Percentiles rank a stretch among this genome's conserved stretches.
Evolutionary conservation across 345 rosid species (phyloP).

Genomic region (Gossypium thurberi): DNA sequence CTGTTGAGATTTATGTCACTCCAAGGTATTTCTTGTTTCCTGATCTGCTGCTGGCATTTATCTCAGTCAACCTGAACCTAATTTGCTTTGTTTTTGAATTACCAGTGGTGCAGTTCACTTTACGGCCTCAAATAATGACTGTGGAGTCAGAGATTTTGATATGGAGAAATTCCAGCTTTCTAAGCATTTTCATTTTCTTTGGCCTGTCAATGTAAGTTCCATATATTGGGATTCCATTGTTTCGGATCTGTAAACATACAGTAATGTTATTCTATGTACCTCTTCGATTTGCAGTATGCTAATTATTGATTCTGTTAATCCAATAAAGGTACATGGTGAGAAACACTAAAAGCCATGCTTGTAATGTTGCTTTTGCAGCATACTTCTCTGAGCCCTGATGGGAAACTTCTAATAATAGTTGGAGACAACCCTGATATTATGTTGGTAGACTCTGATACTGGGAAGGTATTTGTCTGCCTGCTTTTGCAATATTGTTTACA

Average conservation of each 20-base stretch:
- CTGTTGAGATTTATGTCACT: conserved; percentile 71
- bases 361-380: conserved; percentile 37
- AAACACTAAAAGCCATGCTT: not conserved
- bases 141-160: conserved; percentile 72
- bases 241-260: not conserved
- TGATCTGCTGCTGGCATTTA: conserved; percentile 3
- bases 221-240: not conserved
- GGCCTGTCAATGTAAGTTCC: conserved; percentile 75
- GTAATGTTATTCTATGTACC: not conserved
- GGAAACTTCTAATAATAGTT: conserved; percentile 56
- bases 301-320: not conserved
- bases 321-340: not conserved
- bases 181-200: conserved; percentile 50
- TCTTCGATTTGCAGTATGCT: not conserved
- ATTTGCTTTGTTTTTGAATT: conserved; percentile 12
- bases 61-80: not conserved
- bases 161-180: conserved; percentile 66
- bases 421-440: conserved; percentile 71
- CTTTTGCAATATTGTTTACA: not conserved
- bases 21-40: conserved; percentile 40
- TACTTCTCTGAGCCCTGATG: conserved; percentile 66
- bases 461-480: conserved; percentile 36
- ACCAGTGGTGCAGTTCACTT: conserved; percentile 66
- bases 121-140: conserved; percentile 76
- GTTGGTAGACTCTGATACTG: conserved; percentile 55